Conservation (phyloP, 805 yeast genomes). For the Cyberlindnera maclurae region DNA sequence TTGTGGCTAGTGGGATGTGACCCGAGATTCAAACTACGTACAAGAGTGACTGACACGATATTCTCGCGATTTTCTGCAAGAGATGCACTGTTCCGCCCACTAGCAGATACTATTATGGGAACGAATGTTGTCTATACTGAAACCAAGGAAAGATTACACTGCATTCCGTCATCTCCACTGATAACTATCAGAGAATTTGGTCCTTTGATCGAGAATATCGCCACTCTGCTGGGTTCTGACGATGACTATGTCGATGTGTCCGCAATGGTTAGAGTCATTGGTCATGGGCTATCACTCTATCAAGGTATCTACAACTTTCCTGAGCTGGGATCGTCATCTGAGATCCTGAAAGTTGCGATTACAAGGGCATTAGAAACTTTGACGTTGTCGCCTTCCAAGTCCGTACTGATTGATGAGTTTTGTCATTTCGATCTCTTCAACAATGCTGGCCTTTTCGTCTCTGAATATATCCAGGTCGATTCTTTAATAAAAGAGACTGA, state of each 20-base stretch:
- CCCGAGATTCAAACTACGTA: not conserved
- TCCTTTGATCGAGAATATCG: not conserved
- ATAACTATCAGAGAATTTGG: not conserved
- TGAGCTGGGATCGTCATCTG: slow-evolving; percentile 9
- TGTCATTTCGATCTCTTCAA: slow-evolving; percentile 4
- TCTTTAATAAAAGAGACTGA: not conserved
- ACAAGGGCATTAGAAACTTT: slow-evolving; percentile 10
- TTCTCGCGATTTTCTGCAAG: slow-evolving; percentile 9
- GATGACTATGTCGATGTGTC: not conserved
- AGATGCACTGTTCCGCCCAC: slow-evolving; percentile 2
- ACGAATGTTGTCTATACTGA: not conserved
- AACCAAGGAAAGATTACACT: not conserved
- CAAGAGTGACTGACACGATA: slow-evolving; percentile 1
- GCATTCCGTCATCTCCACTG: not conserved
- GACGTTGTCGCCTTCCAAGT: slow-evolving; percentile 1
- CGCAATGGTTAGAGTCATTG: slow-evolving; percentile 4
- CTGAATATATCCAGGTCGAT: slow-evolving; percentile 9
- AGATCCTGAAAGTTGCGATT: slow-evolving; percentile 15
- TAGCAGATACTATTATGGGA: slow-evolving; percentile 8
- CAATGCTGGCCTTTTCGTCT: slow-evolving; percentile 14
- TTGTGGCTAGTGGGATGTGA: slow-evolving; percentile 36
- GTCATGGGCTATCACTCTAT: slow-evolving; percentile 9
- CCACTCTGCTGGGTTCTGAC: not conserved
- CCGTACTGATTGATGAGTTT: slow-evolving; percentile 4
- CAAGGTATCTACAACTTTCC: slow-evolving; percentile 10